Percentiles rank a stretch among this genome's conserved stretches.
phyloP scores from a whole-genome alignment of 2,329 filamentous ascomycete species.

The Xylaria arbuscula region DNA sequence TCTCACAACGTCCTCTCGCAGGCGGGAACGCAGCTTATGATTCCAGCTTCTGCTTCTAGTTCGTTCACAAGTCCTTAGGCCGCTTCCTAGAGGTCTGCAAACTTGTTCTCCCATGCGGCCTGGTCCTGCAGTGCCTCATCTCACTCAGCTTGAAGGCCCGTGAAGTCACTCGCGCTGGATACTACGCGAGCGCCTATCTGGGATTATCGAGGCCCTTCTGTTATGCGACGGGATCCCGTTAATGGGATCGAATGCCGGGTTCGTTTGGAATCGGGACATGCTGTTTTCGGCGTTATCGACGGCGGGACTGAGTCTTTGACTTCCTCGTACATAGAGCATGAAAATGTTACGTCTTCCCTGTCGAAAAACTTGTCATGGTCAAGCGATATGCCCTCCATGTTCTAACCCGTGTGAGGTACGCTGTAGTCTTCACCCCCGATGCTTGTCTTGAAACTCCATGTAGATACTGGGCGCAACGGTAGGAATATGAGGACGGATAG shows the following conservation, averaged over 20 bases:
- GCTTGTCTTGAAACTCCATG: too few species aligned
- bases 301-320: constrained; percentile 68
- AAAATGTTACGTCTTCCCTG: constrained; percentile 18
- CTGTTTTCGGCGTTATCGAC: constrained; percentile 61
- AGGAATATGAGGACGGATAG: too few species aligned
- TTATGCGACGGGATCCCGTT: constrained; percentile 62
- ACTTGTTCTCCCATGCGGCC: constrained; percentile 68
- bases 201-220: too few species aligned
- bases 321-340: constrained; percentile 29
- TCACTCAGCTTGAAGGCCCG: constrained; percentile 82
- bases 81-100: constrained; percentile 69
- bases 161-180: constrained; percentile 85
- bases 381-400: too few species aligned
- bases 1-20: constrained; percentile 37
- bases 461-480: too few species aligned
- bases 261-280: constrained; percentile 51
- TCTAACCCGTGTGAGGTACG: too few species aligned
- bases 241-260: constrained; percentile 60
- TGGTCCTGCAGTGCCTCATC: constrained; percentile 83
- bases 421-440: too few species aligned
- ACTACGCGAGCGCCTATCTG: too few species aligned
- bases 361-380: too few species aligned
- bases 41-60: constrained; percentile 72
- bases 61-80: constrained; percentile 74
- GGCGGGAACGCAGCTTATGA: constrained; percentile 17